Conservation (phyloP, 2,329 filamentous ascomycete species). For the Pestalotiopsis sp. region DNA sequence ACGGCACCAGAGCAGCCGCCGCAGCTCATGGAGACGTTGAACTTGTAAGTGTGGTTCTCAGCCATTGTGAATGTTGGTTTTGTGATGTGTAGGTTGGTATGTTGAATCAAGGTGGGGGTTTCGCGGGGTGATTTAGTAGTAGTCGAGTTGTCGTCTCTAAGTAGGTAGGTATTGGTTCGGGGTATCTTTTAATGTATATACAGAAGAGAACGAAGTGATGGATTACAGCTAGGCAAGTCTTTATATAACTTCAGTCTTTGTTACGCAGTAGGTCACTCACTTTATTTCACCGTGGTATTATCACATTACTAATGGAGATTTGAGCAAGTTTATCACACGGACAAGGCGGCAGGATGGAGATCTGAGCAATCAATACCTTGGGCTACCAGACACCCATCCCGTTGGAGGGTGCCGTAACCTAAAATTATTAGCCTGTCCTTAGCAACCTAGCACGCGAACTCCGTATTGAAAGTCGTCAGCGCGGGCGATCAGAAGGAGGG, state of each 20-base stretch:
- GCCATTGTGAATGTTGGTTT: slow-evolving; percentile 56
- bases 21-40: slow-evolving; percentile 93
- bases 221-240: background rate
- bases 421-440: background rate
- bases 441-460: background rate
- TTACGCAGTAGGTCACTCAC: background rate
- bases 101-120: background rate
- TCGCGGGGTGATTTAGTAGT: background rate
- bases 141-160: background rate
- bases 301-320: background rate
- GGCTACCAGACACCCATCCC: background rate
- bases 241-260: slow-evolving; percentile 1
- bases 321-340: slow-evolving; percentile 8
- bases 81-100: background rate
- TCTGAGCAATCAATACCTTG: background rate
- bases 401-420: background rate
- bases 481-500: background rate
- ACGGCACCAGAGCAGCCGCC: slow-evolving; percentile 95
- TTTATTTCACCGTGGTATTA: background rate
- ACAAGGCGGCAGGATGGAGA: background rate
- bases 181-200: background rate
- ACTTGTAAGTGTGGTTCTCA: slow-evolving; percentile 89
- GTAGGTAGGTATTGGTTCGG: background rate
- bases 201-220: background rate
- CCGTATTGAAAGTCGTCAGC: background rate